phyloP scores from a whole-genome alignment of 352 stramenopile species.

The Saprolegnia parasitica region DNA sequence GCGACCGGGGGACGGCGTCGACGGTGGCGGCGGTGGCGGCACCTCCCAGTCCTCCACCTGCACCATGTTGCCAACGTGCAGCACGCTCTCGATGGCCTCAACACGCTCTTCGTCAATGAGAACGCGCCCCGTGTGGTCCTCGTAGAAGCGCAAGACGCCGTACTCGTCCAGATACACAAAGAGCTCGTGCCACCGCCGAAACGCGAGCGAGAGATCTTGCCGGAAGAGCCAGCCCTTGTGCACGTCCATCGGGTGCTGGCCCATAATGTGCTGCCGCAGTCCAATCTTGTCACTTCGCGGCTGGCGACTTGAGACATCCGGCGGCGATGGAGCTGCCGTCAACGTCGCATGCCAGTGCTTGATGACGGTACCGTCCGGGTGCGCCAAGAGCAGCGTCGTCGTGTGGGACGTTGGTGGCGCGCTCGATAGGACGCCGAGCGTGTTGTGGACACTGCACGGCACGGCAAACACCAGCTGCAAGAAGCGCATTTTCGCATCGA shows the following conservation, averaged over 20 bases:
- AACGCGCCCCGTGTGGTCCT: slow-evolving; percentile 16
- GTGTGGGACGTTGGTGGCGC: neutral
- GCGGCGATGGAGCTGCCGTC: neutral
- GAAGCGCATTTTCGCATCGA: neutral
- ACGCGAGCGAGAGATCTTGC: slow-evolving; percentile 75
- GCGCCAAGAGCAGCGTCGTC: neutral
- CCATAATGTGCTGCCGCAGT: slow-evolving; percentile 20
- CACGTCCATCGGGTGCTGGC: slow-evolving; percentile 53
- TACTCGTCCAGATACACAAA: slow-evolving; percentile 77
- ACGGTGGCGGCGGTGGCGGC: neutral
- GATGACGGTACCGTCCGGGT: neutral
- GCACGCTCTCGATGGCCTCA: slow-evolving; percentile 15
- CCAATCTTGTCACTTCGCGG: slow-evolving; percentile 4
- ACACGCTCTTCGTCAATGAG: slow-evolving; percentile 26
- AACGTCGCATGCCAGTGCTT: slow-evolving; percentile 3
- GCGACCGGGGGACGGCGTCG: neutral
- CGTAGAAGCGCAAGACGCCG: slow-evolving; percentile 41
- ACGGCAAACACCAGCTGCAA: neutral
- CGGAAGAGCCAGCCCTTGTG: slow-evolving; percentile 81
- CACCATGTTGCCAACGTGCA: slow-evolving; percentile 23
- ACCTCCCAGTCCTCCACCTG: slow-evolving; percentile 27
- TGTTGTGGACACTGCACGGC: neutral
- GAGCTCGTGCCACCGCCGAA: slow-evolving; percentile 72
- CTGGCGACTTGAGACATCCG: neutral
- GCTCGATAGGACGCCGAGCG: neutral